Conservation (phyloP, 257 asterid species). For the Lantana camara region DNA sequence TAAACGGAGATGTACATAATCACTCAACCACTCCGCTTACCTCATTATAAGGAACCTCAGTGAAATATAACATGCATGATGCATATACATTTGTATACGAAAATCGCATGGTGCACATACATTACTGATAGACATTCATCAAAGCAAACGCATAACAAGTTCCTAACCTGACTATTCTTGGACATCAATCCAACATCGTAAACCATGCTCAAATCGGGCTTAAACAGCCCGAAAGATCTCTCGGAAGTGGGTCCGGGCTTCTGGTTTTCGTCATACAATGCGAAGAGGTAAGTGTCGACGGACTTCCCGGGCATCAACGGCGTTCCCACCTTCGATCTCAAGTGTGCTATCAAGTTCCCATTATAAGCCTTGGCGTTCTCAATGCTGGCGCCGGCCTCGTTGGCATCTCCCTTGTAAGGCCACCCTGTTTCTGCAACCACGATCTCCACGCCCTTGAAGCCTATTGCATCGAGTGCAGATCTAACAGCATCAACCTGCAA, state of each 20-base stretch:
- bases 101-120: too few species aligned
- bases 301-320: slow-evolving; percentile 81
- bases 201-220: slow-evolving; percentile 49
- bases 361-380: slow-evolving; percentile 75
- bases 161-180: slow-evolving; percentile 48
- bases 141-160: neutral
- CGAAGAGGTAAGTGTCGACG: slow-evolving; percentile 66
- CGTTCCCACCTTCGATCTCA: slow-evolving; percentile 69
- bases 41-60: too few species aligned
- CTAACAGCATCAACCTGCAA: slow-evolving; percentile 65
- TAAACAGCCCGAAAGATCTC: slow-evolving; percentile 71
- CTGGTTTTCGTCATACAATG: slow-evolving; percentile 64
- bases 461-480: slow-evolving; percentile 56
- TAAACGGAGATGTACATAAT: too few species aligned
- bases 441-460: slow-evolving; percentile 64
- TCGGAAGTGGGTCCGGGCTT: slow-evolving; percentile 79
- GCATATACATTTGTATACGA: too few species aligned
- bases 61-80: too few species aligned
- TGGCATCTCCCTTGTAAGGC: slow-evolving; percentile 76
- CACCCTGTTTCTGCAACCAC: slow-evolving; percentile 80
- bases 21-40: too few species aligned
- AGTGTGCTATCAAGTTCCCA: slow-evolving; percentile 54
- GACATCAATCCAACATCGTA: slow-evolving; percentile 58
- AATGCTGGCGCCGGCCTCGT: slow-evolving; percentile 62
- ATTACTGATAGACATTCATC: neutral